Conservation (phyloP, 192 early-diverging fungal genomes). For the Entophlyctis helioformis region DNA sequence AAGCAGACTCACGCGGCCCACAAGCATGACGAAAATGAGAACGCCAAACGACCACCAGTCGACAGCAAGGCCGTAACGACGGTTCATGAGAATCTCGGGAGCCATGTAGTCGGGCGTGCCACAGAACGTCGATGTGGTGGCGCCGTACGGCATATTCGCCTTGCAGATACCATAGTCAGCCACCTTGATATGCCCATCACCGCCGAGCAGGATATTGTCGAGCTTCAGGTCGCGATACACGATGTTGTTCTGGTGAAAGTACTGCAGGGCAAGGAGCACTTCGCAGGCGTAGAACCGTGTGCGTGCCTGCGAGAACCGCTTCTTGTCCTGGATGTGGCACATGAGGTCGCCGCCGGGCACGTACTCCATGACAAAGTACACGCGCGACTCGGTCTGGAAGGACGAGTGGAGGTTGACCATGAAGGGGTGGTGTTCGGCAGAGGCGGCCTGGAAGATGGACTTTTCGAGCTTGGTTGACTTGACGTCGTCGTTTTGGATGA, state of each 20-base stretch:
- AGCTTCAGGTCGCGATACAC: constrained; percentile 94
- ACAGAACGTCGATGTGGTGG: constrained; percentile 38
- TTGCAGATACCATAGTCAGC: constrained; percentile 99
- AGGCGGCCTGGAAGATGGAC: constrained; percentile 82
- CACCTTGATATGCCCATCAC: constrained; percentile 93
- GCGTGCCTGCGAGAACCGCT: constrained; percentile 73
- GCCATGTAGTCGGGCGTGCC: constrained; percentile 99
- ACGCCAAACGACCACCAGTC: constrained; percentile 98
- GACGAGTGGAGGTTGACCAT: constrained; percentile 89
- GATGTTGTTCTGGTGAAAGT: constrained; percentile 89
- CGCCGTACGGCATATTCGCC: constrained; percentile 48
- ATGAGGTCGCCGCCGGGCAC: constrained; percentile 94
- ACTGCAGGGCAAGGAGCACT: constrained; percentile 84
- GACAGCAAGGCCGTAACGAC: constrained; percentile 85
- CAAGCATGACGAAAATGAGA: constrained; percentile 82
- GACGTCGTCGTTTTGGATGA: constrained; percentile 95
- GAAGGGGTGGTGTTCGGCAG: constrained; percentile 83
- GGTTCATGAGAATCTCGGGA: constrained; percentile 84
- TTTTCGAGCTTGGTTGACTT: constrained; percentile 61
- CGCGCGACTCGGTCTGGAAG: constrained; percentile 82
- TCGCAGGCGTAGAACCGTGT: constrained; percentile 97
- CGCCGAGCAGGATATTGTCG: constrained; percentile 83
- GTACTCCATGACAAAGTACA: constrained; percentile 99
- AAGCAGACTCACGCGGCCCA: constrained; percentile 43
- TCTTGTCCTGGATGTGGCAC: constrained; percentile 88